Evolutionary conservation across 345 rosid genomes (phyloP), one percentile per base, ranked within the genome.

Genomic region (Lepidium aucheri): DNA sequence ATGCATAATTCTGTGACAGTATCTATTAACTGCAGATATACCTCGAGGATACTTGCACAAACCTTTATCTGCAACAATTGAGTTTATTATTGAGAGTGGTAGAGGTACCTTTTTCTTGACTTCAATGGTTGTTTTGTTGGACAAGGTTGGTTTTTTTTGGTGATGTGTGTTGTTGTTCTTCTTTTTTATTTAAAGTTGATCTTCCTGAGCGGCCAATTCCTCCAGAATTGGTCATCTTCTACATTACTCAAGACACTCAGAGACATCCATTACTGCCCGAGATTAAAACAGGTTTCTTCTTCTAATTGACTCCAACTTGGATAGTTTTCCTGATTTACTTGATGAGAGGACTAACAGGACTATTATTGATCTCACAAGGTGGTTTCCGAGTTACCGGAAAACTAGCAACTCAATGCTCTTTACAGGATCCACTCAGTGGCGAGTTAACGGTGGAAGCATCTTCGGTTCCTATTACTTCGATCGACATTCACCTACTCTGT

Each of bases 171-270:
- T 28, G 7, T 58, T n/a, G 11, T 47, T 32, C 33, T 45, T 0
- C 26, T 34, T 11, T 72, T 56, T 20, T 70, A 20, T 20, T 76
- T 77, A 15, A 83, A 90, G 96, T 71, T 75, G 89, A 88, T 80
- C 84, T 82, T 67, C 83, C 75, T 32, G 81, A 81, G 68, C 74
- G 57, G 65, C 91, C 95, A 2, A 66, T 83, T 64, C 82, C 91
- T 75, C 85, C 97, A 17, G 97, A 93, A 79, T 65, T 80, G 83
- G 90, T 83, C 34, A 74, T 89, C 68, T 90, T 93, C 70, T 86
- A 90, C 74, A 86, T 93, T 52, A 90, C 97, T 59, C 98, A 87
- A 73, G 94, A 90, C 59, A 93, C 98, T 46, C 94, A 93, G 69
- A 86, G 81, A 72, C 96, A 90, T 74, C 96, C 90, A 2, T 58